Evolutionary conservation across 345 rosid genomes (phyloP), one percentile per base, ranked within the genome.

Genomic region (Cardamine resedifolia): DNA sequence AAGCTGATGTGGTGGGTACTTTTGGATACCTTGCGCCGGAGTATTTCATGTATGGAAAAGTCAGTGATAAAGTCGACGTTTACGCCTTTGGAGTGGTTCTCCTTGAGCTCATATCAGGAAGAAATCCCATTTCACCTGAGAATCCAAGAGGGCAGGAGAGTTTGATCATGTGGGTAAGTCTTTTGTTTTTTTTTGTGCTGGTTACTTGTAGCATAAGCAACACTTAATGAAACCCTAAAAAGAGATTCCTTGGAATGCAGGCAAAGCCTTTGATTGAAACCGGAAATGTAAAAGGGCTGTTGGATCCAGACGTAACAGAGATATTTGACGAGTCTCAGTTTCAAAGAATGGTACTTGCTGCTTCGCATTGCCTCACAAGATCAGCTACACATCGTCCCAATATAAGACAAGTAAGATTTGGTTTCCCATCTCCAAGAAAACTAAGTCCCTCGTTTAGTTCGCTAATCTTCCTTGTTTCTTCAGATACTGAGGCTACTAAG

Each of bases 21-120:
- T 94, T 94, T 70, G 98, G 98, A 36, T 94, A 91, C 71, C 90
- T 94, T 24, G 98, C 98, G 21, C 98, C 98, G 0, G 98, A 94
- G 66, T 94, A 89, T 69, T 91, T 94, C 72, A 89, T 94, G 98
- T 90, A 83, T 10, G 98, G 98, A 4, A 91, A 91, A 82, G 83
- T 91, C 36, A 91, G 98, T 49, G 87, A 91, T 77, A 91, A 88
- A 86, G 78, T 91, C 24, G 97, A 94, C 27, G 91, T 91, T 60
- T 94, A 94, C 24, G 89, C 96, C 76, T 91, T 86, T 52, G 97
- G 97, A 15, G 91, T 91, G 18, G 88, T 94, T 55, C 79, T 94
- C 6, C 91, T 94, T 28, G 98, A 94, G 66, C 60, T 91, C 48
- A 65, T 94, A 53, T 87, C 97, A 11, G 98, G 97, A 76, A 88